These are phyloP conservation scores for Pseudogymnoascus sp. DNA, from an alignment of 2,329 filamentous ascomycete species.

Conservation along the genomic window DNA sequence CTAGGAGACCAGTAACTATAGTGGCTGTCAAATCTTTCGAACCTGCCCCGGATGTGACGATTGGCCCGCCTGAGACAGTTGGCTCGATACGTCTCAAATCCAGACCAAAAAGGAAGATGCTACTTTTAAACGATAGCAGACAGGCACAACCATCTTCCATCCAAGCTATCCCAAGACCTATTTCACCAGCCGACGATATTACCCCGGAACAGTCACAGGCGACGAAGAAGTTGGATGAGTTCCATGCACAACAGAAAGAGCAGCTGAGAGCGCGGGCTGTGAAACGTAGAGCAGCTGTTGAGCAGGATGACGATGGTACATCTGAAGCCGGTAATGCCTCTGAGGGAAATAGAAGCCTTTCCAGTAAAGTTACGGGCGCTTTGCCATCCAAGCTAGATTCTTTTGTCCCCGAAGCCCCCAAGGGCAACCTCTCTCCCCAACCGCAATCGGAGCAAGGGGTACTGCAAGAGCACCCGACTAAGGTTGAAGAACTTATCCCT, in stretches of 20 bases:
- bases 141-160: background rate
- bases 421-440: background rate
- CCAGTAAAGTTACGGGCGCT: background rate
- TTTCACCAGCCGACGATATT: background rate
- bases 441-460: background rate
- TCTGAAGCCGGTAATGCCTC: background rate
- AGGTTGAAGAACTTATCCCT: background rate
- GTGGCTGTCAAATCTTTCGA: background rate
- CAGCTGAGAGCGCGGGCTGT: background rate
- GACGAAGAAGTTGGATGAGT: slow-evolving; percentile 4
- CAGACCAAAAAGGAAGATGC: slow-evolving; percentile 9
- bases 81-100: slow-evolving; percentile 9
- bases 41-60: no score
- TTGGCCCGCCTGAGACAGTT: background rate
- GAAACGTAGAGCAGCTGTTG: background rate
- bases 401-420: background rate
- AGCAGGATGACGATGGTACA: background rate
- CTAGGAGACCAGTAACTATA: background rate
- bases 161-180: no score
- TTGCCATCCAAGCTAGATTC: background rate
- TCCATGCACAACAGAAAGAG: background rate
- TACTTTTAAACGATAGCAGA: background rate
- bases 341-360: no score
- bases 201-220: background rate
- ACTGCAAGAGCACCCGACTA: background rate